Base-by-base conservation (phyloP, 768 basidiomycete species). In the Pleurotus sapidus region DNA sequence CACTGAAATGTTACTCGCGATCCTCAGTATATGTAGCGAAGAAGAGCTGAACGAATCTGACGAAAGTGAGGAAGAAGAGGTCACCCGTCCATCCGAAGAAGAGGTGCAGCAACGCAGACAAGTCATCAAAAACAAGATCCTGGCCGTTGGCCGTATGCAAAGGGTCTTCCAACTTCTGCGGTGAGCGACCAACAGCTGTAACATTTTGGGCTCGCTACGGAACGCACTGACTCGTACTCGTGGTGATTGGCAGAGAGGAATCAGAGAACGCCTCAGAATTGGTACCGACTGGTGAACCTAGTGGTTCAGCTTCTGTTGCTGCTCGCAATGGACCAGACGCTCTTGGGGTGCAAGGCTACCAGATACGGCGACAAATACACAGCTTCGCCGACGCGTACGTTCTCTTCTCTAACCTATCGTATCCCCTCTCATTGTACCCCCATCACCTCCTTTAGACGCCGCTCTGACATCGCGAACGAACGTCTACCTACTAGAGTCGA, bases 1-100 rank as follows among this genome's bases (percentile, higher is more conserved):
- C 67, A 91, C 95, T 55, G 96, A 99, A 68, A 98, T 98, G 96
- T 76, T 98, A 34, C 86, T 98, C 42, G 95, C 95, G 4, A 90
- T 99, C 59, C 77, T 99, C 34, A 88, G 91, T 64, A 91, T 95
- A 58, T 99, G 97, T 73, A 91, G 88, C 60, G 86, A 92, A 65
- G 95, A 98, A 68, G 97, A 98, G 68, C 82, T 98, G 20, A 84
- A 71, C 6, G 80, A 78, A 38, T 67, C 67, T 4, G 78, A 76
- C 8, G 70, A 70, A 45, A 81, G 70, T 4, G 70, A 70, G 38
- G 74, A 76, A 1, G 75, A 68, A 1, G 68, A 69, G 1, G 61
- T 67, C 25, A 54, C 67, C 23, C 65, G 60, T 2, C 59, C 67
- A 1, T 69, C 76, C 3, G 72, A 77, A 9, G 68, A 69, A 15